Percentiles rank a stretch among this genome's conserved stretches.
Conservation (phyloP, 2,329 filamentous ascomycete genomes). For the Pseudogymnoascus sp. region DNA sequence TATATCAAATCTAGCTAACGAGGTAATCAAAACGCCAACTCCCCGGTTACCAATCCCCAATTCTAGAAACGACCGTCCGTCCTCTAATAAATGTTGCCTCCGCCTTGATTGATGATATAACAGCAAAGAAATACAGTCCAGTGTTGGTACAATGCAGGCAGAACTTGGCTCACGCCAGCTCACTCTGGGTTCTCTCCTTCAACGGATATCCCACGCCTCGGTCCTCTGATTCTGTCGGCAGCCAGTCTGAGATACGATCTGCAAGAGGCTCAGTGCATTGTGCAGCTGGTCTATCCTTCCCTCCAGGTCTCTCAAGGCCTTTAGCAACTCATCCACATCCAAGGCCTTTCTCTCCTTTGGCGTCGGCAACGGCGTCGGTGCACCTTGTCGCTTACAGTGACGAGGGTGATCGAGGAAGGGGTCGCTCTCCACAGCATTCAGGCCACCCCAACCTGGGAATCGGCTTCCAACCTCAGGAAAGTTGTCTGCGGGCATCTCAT, state of each 20-base stretch:
- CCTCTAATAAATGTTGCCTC: conserved; percentile 23
- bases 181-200: neutral
- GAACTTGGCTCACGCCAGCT: neutral
- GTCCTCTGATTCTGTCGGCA: neutral
- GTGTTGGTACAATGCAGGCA: neutral
- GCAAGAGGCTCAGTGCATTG: neutral
- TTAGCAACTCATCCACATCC: neutral
- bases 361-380: neutral
- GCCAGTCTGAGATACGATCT: neutral
- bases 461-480: neutral
- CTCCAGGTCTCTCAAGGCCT: neutral
- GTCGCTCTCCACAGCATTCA: neutral
- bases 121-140: conserved; percentile 28
- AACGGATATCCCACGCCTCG: neutral
- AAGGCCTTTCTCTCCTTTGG: neutral
- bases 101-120: conserved; percentile 23
- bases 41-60: conserved; percentile 28
- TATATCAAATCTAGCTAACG: neutral
- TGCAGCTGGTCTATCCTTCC: neutral
- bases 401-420: neutral
- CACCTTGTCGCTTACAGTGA: neutral
- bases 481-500: conserved; percentile 1
- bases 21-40: neutral
- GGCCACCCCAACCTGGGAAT: neutral
- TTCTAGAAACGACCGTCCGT: conserved; percentile 33